phyloP scores from a whole-genome alignment of 192 early-diverging fungal species.

The Gonapodya sp. region DNA sequence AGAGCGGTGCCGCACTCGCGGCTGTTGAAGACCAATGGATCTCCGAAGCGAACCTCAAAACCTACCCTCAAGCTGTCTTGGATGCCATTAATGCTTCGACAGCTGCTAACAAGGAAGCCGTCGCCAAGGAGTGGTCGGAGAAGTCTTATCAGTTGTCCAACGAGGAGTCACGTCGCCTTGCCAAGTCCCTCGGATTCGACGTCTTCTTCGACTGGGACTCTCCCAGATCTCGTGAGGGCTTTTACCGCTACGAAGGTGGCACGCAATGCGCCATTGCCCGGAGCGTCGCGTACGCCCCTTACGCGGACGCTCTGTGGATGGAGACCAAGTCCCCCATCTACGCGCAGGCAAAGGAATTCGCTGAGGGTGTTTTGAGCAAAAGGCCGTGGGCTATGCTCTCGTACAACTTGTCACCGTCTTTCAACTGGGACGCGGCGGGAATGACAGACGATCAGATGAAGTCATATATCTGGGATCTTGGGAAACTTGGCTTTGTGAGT shows the following conservation, averaged over 20 bases:
- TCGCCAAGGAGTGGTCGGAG: slow-evolving; percentile 28
- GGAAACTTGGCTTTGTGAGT: slow-evolving; percentile 4
- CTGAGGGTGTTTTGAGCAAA: slow-evolving; percentile 66
- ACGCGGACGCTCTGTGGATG: slow-evolving; percentile 93
- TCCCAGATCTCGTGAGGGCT: slow-evolving; percentile 86
- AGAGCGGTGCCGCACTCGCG: slow-evolving; percentile 61
- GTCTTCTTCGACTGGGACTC: slow-evolving; percentile 82
- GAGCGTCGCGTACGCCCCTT: slow-evolving; percentile 71
- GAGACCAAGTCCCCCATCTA: slow-evolving; percentile 94
- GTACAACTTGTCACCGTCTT: slow-evolving; percentile 94
- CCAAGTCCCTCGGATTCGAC: slow-evolving; percentile 62
- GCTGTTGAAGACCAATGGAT: slow-evolving; percentile 81
- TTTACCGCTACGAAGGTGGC: slow-evolving; percentile 94
- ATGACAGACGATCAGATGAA: slow-evolving; percentile 85
- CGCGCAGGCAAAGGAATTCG: slow-evolving; percentile 83
- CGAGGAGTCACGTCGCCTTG: slow-evolving; percentile 68
- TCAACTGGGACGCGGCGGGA: slow-evolving; percentile 98
- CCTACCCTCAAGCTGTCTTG: slow-evolving; percentile 69
- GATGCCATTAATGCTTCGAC: slow-evolving; percentile 50
- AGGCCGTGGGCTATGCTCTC: slow-evolving; percentile 79
- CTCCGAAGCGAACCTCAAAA: slow-evolving; percentile 48
- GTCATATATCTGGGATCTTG: slow-evolving; percentile 64
- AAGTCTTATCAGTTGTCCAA: slow-evolving; percentile 59
- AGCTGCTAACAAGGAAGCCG: slow-evolving; percentile 38
- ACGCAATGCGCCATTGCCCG: slow-evolving; percentile 80